These are phyloP conservation scores for Epichloe baconii DNA, from an alignment of 2,329 filamentous ascomycete species.

Conservation along the genomic window DNA sequence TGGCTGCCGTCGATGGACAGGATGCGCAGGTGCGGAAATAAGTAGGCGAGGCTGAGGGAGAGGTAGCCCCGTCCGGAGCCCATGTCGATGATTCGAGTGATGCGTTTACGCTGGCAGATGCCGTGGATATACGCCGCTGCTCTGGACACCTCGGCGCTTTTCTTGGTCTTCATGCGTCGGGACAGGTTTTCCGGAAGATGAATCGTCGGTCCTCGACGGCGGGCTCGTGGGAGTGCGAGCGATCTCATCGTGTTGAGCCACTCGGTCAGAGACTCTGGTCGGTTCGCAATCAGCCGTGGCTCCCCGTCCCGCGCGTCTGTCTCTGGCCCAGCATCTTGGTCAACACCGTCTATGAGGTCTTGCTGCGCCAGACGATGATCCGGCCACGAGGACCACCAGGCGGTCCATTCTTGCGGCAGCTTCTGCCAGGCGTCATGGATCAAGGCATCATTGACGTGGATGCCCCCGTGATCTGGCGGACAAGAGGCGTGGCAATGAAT, in stretches of 20 bases:
- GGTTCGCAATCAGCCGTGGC: neutral
- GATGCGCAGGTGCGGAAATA: constrained; percentile 15
- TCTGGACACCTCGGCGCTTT: constrained; percentile 16
- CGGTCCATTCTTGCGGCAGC: constrained; percentile 18
- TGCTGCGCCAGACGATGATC: constrained; percentile 18
- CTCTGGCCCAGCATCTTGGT: constrained; percentile 5
- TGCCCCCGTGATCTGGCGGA: constrained; percentile 21
- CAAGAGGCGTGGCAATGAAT: constrained; percentile 15
- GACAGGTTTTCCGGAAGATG: constrained; percentile 12
- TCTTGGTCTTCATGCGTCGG: constrained; percentile 19
- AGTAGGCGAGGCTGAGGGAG: constrained; percentile 15
- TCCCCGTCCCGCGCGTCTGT: neutral
- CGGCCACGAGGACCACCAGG: constrained; percentile 15
- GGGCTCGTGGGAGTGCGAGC: constrained; percentile 13
- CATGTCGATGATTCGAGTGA: constrained; percentile 16
- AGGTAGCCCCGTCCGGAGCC: constrained; percentile 19
- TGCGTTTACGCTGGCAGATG: constrained; percentile 11
- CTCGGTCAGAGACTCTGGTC: constrained; percentile 11
- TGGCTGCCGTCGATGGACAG: constrained; percentile 20
- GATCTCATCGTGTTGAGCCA: constrained; percentile 14
- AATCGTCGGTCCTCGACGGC: constrained; percentile 7
- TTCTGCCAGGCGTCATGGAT: constrained; percentile 17
- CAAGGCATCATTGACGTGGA: constrained; percentile 22
- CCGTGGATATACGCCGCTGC: constrained; percentile 14
- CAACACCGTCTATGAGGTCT: constrained; percentile 17